phyloP scores from a whole-genome alignment of 768 basidiomycete species.

The Boletus pseudo-olivaceus region DNA sequence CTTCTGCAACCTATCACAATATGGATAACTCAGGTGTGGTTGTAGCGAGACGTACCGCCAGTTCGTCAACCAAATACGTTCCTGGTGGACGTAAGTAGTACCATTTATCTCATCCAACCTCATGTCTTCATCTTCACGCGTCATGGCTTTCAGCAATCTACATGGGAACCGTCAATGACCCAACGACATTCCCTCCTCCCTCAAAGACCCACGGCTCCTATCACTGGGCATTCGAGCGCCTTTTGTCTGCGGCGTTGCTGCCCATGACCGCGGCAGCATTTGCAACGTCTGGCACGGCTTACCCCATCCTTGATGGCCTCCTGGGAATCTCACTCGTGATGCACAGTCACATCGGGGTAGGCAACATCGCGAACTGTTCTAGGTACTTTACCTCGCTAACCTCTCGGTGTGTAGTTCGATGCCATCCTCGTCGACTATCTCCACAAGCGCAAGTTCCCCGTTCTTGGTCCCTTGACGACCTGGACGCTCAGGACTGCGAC shows the following conservation, averaged over 20 bases:
- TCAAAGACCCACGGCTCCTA: constrained; percentile 84
- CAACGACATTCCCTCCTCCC: constrained; percentile 82
- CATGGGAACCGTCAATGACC: constrained; percentile 93
- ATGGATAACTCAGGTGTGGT: background rate
- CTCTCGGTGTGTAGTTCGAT: constrained; percentile 55
- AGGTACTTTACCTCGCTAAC: background rate
- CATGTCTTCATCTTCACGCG: background rate
- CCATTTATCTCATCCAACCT: background rate
- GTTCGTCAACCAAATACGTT: constrained; percentile 43
- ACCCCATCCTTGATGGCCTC: constrained; percentile 88
- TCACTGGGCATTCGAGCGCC: constrained; percentile 91
- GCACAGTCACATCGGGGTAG: constrained; percentile 93
- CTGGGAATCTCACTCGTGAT: constrained; percentile 85
- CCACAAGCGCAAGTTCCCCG: constrained; percentile 91
- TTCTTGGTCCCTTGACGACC: constrained; percentile 59
- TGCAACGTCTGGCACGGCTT: constrained; percentile 66
- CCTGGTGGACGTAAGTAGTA: constrained; percentile 62
- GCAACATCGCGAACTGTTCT: constrained; percentile 14
- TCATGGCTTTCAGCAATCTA: constrained; percentile 57
- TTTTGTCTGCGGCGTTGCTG: constrained; percentile 82
- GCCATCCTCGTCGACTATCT: constrained; percentile 81
- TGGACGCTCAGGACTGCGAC: constrained; percentile 82
- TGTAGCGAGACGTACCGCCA: constrained; percentile 41
- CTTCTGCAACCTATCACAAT: background rate
- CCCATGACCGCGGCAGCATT: constrained; percentile 88